Base-by-base conservation (phyloP, 176 grass and related monocot species). In the Oryza nivara region DNA sequence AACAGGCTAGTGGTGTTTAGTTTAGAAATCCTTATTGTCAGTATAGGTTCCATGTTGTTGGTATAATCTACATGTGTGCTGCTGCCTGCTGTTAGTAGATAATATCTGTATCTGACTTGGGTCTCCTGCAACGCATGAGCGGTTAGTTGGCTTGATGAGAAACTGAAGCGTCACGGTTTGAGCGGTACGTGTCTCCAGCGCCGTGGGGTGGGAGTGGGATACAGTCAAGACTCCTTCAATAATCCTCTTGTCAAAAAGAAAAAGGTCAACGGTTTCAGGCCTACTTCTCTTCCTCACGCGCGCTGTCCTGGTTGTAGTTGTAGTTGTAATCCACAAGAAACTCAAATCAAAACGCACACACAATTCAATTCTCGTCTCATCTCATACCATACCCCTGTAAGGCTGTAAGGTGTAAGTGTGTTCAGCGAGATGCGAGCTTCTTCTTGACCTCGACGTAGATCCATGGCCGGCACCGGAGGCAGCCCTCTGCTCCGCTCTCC, bases 401-500 rank as follows among this genome's bases (percentile, higher is more conserved):
- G 28, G 28, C 28, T 28, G 28, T 28, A 28, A 28, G 28, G 28
- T 28, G 28, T 28, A 28, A 28, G 28, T 28, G 28, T 28, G 28
- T 32, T 32, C 30, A 32, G 30, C 30, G 30, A 32, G 52, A 58
- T 58, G 52, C 52, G 20, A 58, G 7, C 1, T 41, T 7, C 14
- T 19, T 20, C 6, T 20, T 20, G 52, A 20, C 35, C 4, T 36
- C 6, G 30, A 32, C 30, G 16, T 68, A 2, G 6, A 11, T 41
- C 74, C 86, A 88, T 88, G 80, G 61, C 75, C 3, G 49, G 69
- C 70, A 84, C 61, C 25, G 87, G 76, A 19, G 64, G 14, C 25
- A 84, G 69, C 70, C 82, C 87, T 61, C 74, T 89, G 63, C 76
- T 80, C 19, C 19, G 67, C 6, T 89, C 87, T 26, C 26, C 73